Evolutionary conservation across 139 green algal species (phyloP), one percentile per base, ranked within the genome.

Genomic region (Coccomyxa sp.): DNA sequence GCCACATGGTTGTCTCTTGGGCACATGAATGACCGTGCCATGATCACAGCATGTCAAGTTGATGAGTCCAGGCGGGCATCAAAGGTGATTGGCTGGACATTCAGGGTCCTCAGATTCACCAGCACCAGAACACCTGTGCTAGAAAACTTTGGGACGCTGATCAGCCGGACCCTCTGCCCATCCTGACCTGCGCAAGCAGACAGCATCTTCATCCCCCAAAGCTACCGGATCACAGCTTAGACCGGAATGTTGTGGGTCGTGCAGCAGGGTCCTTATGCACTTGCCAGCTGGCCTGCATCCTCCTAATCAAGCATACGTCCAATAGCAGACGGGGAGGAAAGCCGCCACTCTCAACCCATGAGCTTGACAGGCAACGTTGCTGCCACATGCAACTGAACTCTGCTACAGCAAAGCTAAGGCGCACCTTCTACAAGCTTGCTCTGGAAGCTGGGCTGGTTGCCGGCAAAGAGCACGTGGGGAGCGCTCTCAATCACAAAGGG

Each of bases 391-490:
- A 68, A 37, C 68, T 80, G 58, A 40, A 80, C 29, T 33, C 39
- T 36, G 68, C 24, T 75, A 29, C 12, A 18, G 12, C 70, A 75
- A n/a, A 34, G 22, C 1, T 8, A 14, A 33, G 14, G 39, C 70
- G 22, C 44, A 72, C 84, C 89, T 83, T 83, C 79, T 8, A 93
- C 77, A n/a, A 88, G 34, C 24, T 80, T 50, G 0, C 87, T 95
- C 3, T 78, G 88, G 82, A 96, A 98, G 14, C 74, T 79, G 0
- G 93, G 87, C 86, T 99, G 95, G 75, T 95, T 95, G 70, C 95
- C 96, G 0, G 89, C 93, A 80, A 98, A 99, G 75, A 96, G 92
- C 14, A 99, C 91, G 79, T 98, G 93, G 0, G 96, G 96, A 2
- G 84, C 86, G n/a, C 77, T 22, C 0, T 85, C 38, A n/a, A 99